These are phyloP conservation scores for Sonneratia caseolaris DNA, from an alignment of 345 rosid species.

Conservation along the genomic window DNA sequence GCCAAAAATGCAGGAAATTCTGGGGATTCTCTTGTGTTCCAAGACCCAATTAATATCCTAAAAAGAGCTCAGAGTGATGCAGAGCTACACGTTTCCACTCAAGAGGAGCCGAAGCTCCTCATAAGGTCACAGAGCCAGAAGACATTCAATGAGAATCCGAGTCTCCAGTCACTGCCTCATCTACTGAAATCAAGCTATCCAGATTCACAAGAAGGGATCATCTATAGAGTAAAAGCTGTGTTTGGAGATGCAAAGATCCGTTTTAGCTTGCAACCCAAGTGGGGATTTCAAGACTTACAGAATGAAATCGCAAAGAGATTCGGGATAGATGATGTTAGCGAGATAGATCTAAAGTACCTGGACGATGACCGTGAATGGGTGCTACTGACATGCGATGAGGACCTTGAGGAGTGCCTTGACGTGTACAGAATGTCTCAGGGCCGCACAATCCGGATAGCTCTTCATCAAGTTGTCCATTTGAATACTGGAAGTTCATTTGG, in stretches of 20 bases:
- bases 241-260: constrained; percentile 29
- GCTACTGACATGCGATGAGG: constrained; percentile 60
- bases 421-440: constrained; percentile 36
- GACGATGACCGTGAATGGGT: constrained; percentile 72
- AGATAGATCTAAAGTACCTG: constrained; percentile 47
- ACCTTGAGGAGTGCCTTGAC: constrained; percentile 81
- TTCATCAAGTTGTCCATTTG: constrained; percentile 22
- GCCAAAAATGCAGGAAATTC: constrained; percentile 15
- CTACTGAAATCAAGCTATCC: constrained; percentile 16
- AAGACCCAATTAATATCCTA: constrained; percentile 27
- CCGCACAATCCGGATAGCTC: constrained; percentile 47
- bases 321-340: constrained; percentile 28
- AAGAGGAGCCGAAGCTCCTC: constrained; percentile 36
- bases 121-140: constrained; percentile 55
- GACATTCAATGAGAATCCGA: constrained; percentile 28
- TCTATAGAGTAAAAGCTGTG: constrained; percentile 47
- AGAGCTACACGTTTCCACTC: constrained; percentile 33
- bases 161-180: constrained; percentile 22
- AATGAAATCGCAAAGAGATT: constrained; percentile 54
- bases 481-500: constrained; percentile 1
- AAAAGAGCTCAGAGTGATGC: constrained; percentile 45
- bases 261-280: constrained; percentile 46
- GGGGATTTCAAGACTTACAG: constrained; percentile 42
- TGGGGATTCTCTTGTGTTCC: constrained; percentile 11
- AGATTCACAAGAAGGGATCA: constrained; percentile 10